Base-by-base conservation (phyloP, 805 yeast genomes). In the Yamadazyma philogaea region DNA sequence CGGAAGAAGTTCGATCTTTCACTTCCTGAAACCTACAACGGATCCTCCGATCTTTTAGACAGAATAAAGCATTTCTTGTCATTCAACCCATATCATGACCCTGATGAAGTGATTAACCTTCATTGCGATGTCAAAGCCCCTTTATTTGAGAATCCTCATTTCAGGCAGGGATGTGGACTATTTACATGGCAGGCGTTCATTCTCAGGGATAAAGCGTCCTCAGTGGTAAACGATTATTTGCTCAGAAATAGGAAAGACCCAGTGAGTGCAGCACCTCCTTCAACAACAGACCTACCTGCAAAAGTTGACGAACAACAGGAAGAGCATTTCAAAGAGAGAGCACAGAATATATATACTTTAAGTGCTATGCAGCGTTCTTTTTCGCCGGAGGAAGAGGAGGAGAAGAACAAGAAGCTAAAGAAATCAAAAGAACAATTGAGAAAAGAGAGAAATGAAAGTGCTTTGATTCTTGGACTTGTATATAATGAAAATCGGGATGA, bases 151-250 rank as follows among this genome's bases (percentile, higher is more conserved):
- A 30, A 30, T 15, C 17, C 70, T 3, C 41, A 53, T 11, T 57
- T 77, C 33, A 57, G 72, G 24, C 65, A 67, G 45, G 70, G 71
- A 49, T 72, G 68, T 55, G 84, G 83, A 1, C 79, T 83, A 0
- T 64, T 77, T 27, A 57, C 81, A 1, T 73, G 79, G 72, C 49
- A 72, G 3, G 58, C 82, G 0, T 43, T 74, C 19, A 56, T 78
- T 40, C 66, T 68, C 42, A 76, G 68, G 47, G 85, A 80, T 56
- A 63, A 60, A 3, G 59, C 49, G 1, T 38, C 57, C 21, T 37
- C 21, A 12, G 18, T 26, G 10, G 19, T 28, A 6, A 14, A 24
- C 11, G 28, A 18, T 7, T 37, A 42, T 20, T 31, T 24, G 14
- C 21, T 17, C 2, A 18, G 20, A 10, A 38, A 31, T 24, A 21